Evolutionary conservation across 2,329 filamentous ascomycete species (phyloP), one percentile per base, ranked within the genome.

Genomic region (Plectosphaerella sp.): DNA sequence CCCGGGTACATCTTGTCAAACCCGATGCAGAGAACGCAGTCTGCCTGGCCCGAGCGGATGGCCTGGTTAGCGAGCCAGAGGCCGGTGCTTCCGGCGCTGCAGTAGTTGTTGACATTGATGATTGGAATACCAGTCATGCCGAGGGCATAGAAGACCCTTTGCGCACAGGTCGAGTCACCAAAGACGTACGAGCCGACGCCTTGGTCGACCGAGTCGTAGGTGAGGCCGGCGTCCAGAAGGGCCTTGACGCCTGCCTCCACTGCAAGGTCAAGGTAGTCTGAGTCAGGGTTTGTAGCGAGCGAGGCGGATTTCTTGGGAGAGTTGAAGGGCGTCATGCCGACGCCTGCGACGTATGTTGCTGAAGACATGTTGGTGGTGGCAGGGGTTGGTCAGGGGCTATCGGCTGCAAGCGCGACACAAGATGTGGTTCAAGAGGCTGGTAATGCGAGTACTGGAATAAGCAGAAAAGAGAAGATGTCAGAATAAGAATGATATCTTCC

Each of bases 231-330:
- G 51, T 63, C 61, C 9, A 62, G 46, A 11, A 63, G 52, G 12
- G 61, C 61, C 45, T 63, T 63, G 20, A 60, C 56, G 28, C 58
- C 61, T 33, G 62, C 62, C 50, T 62, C 61, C n/a, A 57, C 57
- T 24, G 54, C 66, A n/a, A 68, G 57, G 45, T 66, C 64, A 11
- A 60, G 56, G 53, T 68, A 68, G 52, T 66, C 64, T 56, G 49
- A 62, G 59, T 18, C 61, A 5, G 66, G 66, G 54, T 68, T 66
- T 4, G 41, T 11, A n/a, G 41, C 16, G 5, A 43, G 41, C 4
- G 41, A 18, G 6, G 41, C 41, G 6, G 42, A 61, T n/a, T 47
- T 47, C 25, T 47, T 47, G 15, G 45, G 45, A 6, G 45, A 47
- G 25, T 47, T 49, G 51, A 62, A 62, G 24, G 57, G 54, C 41